Evolutionary conservation across 164 flowering plant species (phyloP), one percentile per base, ranked within the genome.

Genomic region (Magnolia sinica): DNA sequence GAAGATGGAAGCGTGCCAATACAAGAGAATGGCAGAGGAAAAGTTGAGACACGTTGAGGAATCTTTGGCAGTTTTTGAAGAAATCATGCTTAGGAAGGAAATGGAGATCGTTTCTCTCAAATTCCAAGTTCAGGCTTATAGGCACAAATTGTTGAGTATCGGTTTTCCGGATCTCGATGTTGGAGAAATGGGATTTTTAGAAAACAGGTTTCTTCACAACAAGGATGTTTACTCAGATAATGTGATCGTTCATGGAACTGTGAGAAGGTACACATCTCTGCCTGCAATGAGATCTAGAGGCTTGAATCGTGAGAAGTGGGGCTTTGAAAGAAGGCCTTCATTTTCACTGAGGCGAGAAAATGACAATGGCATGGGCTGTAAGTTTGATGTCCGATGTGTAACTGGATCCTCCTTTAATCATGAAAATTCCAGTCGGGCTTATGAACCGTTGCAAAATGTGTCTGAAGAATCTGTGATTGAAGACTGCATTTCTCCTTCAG

Each of bases 1-100:
- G 77, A 85, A 87, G 77, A 86, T 96, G 97, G 99, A 96, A 81
- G 93, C 97, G 0, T 84, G 78, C 68, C 99, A 96, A 63, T 94
- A 92, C 59, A 91, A 91, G 88, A 85, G 99, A 81, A 77, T 92
- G 86, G 87, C 90, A 1, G 99, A 96, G 82, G 96, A 91, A 77
- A 92, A 89, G 78, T 86, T 96, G 83, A 82, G 79, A 11, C 88
- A 91, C 67, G 89, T 89, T 0, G 91, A 96, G 76, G 89, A 89
- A 76, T 79, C 90, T 9, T 78, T 94, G 23, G 85, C 70, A 0
- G 68, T 84, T 50, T 87, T 91, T 51, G 91, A 92, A 73, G 96
- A 91, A 13, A 73, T 89, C 4, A 80, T 91, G 31, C 85, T 84
- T 73, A 87, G 88, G 76, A 94, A 91, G 78, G 97, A 96, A 75